phyloP scores from a whole-genome alignment of 768 basidiomycete genomes.

The Boletus eberwhitei region DNA sequence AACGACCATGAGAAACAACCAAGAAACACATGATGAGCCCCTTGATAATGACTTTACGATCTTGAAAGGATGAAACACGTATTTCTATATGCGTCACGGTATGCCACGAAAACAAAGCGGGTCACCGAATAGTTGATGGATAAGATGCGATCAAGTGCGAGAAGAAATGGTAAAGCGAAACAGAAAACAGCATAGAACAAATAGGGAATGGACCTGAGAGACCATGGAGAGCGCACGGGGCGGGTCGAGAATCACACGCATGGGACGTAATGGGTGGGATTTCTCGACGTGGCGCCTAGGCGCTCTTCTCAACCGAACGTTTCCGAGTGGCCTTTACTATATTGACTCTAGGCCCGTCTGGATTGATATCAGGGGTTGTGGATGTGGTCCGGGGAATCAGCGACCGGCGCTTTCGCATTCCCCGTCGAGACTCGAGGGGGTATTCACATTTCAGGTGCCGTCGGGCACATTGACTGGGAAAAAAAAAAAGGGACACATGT shows the following conservation, averaged over 20 bases:
- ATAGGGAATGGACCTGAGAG: constrained; percentile 3
- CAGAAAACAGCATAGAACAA: constrained; percentile 24
- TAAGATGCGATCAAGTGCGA: constrained; percentile 21
- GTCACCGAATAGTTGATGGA: constrained; percentile 31
- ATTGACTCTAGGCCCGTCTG: constrained; percentile 24
- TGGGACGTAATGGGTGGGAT: constrained; percentile 1
- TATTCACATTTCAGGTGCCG: constrained; percentile 70
- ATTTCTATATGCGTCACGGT: constrained; percentile 29
- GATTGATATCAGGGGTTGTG: constrained; percentile 22
- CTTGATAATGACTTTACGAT: constrained; percentile 10
- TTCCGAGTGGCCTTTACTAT: constrained; percentile 25
- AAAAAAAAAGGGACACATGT: constrained; percentile 18
- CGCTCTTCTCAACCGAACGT: constrained; percentile 26
- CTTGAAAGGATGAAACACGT: neutral
- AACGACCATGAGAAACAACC: constrained; percentile 18
- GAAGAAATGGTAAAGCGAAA: constrained; percentile 12
- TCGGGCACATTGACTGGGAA: constrained; percentile 64
- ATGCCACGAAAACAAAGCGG: constrained; percentile 18
- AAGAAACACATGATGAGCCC: constrained; percentile 13
- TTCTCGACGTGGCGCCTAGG: constrained; percentile 14
- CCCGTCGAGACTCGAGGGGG: constrained; percentile 65
- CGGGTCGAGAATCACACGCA: constrained; percentile 10
- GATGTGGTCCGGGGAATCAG: constrained; percentile 31
- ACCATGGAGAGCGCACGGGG: neutral
- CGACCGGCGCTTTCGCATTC: constrained; percentile 50